Percentiles rank a stretch among this genome's conserved stretches.
Conservation (phyloP, 2,329 filamentous ascomycete species). For the Aspergillus sp. region DNA sequence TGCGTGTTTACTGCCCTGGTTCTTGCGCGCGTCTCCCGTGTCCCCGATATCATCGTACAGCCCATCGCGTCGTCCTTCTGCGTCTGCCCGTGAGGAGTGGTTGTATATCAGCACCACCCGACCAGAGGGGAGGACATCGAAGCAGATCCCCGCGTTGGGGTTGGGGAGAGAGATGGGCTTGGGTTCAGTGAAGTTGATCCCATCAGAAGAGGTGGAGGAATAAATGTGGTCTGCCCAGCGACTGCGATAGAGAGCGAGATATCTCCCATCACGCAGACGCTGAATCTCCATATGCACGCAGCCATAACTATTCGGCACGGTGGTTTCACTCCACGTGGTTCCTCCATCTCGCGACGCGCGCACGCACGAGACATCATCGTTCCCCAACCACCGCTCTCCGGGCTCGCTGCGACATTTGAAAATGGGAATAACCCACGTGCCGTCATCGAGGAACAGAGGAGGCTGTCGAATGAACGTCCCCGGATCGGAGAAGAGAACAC, state of each 20-base stretch:
- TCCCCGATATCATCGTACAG: conserved; percentile 44
- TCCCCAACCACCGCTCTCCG: conserved; percentile 42
- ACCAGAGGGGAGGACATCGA: conserved; percentile 33
- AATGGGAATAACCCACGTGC: conserved; percentile 39
- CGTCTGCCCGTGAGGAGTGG: conserved; percentile 29
- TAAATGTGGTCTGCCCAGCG: conserved; percentile 44
- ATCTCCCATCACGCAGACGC: conserved; percentile 19
- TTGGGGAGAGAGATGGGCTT: conserved; percentile 36
- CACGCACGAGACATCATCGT: conserved; percentile 39
- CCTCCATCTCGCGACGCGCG: conserved; percentile 36
- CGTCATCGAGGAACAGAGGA: conserved; percentile 30
- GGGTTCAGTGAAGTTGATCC: conserved; percentile 36
- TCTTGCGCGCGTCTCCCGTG: conserved; percentile 34
- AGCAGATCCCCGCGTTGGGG: conserved; percentile 42
- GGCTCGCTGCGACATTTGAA: conserved; percentile 40
- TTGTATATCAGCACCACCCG: conserved; percentile 39
- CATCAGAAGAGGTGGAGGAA: conserved; percentile 35
- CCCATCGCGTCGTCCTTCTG: conserved; percentile 33
- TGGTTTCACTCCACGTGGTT: conserved; percentile 35
- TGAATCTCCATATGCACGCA: conserved; percentile 44
- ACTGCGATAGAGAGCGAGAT: conserved; percentile 39
- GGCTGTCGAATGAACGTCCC: conserved; percentile 43
- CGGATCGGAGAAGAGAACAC: conserved; percentile 27
- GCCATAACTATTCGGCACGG: conserved; percentile 34
- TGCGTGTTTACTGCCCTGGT: conserved; percentile 29